Evolutionary conservation across 2,329 filamentous ascomycete genomes (phyloP).

Genomic region (Fusarium incarnatum): DNA sequence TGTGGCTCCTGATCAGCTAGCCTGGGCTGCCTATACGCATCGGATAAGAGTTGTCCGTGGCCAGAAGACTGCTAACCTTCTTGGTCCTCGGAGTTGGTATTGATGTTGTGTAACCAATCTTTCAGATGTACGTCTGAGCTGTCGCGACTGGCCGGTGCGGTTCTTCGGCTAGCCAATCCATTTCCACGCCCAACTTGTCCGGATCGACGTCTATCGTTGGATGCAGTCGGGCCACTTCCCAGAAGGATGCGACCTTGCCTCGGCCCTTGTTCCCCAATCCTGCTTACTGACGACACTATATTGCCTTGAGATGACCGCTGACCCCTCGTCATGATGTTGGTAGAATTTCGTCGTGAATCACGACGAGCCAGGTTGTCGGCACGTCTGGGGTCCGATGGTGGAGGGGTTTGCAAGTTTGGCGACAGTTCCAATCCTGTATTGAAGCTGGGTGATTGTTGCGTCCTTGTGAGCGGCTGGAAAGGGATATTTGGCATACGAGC

Average conservation of each 20-base stretch:
- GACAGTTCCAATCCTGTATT: background rate
- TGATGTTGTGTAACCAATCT: slow-evolving; percentile 23
- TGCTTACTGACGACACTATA: slow-evolving; percentile 1
- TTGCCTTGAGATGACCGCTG: slow-evolving; percentile 8
- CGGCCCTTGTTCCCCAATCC: slow-evolving; percentile 6
- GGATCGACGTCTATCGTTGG: slow-evolving; percentile 15
- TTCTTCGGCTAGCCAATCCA: slow-evolving; percentile 14
- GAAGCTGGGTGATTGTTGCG: slow-evolving; percentile 1
- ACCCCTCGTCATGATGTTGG: slow-evolving; percentile 3
- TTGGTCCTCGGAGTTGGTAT: slow-evolving; percentile 22
- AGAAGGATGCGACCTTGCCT: slow-evolving; percentile 31
- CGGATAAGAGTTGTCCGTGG: background rate
- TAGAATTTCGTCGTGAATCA: slow-evolving; percentile 12
- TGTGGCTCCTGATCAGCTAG: slow-evolving; percentile 5
- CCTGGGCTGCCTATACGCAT: slow-evolving; percentile 3
- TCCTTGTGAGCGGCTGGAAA: slow-evolving; percentile 18
- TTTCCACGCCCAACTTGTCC: slow-evolving; percentile 25
- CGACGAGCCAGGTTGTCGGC: slow-evolving; percentile 8
- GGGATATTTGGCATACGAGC: slow-evolving; percentile 14
- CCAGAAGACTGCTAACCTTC: slow-evolving; percentile 41
- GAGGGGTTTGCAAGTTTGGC: slow-evolving; percentile 42
- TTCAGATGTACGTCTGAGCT: slow-evolving; percentile 24
- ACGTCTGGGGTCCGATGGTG: slow-evolving; percentile 39
- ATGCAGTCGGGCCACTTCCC: slow-evolving; percentile 7
- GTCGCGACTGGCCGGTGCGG: slow-evolving; percentile 18